These are phyloP conservation scores for Cetradonia linearis DNA, from an alignment of 495 filamentous ascomycete species.

Conservation along the genomic window DNA sequence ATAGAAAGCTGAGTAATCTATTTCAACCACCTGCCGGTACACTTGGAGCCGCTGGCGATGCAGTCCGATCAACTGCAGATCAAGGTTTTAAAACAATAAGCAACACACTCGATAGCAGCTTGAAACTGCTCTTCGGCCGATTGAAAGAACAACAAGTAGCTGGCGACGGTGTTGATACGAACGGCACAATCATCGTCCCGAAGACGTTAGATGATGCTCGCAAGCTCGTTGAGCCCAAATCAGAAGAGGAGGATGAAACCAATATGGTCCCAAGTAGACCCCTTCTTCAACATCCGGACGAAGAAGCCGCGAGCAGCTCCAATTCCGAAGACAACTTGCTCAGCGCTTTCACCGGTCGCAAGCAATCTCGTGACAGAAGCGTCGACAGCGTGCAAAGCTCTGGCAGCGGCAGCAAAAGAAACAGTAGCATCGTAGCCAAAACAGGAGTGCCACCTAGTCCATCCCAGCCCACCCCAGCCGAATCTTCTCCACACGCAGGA, in stretches of 20 bases:
- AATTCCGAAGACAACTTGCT: constrained; percentile 49
- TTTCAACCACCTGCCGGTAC: constrained; percentile 71
- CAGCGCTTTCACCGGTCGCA: constrained; percentile 52
- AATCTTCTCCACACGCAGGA: constrained; percentile 26
- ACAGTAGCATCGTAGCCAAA: constrained; percentile 15
- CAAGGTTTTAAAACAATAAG: constrained; percentile 84
- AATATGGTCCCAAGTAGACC: constrained; percentile 34
- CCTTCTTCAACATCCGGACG: constrained; percentile 26
- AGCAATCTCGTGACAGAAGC: constrained; percentile 59
- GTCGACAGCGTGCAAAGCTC: constrained; percentile 62
- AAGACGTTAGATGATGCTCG: constrained; percentile 88
- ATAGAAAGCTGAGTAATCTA: constrained; percentile 68
- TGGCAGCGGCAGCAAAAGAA: constrained; percentile 45
- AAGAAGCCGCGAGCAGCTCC: constrained; percentile 24
- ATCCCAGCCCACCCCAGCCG: constrained; percentile 8
- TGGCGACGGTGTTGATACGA: constrained; percentile 34
- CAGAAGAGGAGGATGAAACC: constrained; percentile 42
- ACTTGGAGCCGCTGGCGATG: constrained; percentile 72
- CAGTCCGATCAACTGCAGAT: constrained; percentile 76
- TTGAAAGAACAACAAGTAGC: constrained; percentile 54
- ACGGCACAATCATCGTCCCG: constrained; percentile 47
- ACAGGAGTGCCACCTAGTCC: constrained; percentile 11
- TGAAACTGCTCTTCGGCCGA: constrained; percentile 87
- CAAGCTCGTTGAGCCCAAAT: constrained; percentile 68
- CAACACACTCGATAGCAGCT: constrained; percentile 70